These are phyloP conservation scores for Echria macrotheca DNA, from an alignment of 495 filamentous ascomycete species.

Conservation along the genomic window DNA sequence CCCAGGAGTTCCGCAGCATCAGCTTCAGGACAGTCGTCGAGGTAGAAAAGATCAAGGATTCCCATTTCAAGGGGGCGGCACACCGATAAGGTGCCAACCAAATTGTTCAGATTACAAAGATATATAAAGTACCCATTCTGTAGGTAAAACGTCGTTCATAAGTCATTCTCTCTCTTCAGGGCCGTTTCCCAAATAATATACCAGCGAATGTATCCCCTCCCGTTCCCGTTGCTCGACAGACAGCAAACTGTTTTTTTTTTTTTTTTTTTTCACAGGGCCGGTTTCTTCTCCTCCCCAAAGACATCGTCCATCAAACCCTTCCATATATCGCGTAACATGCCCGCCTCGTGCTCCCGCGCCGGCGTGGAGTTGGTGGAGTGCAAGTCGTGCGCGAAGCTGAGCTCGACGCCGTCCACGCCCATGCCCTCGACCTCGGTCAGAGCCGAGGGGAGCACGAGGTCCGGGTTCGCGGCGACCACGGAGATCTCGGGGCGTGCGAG, in stretches of 20 bases:
- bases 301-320: slow-evolving; percentile 44
- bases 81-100: neutral
- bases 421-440: slow-evolving; percentile 43
- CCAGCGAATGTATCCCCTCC: too few species aligned
- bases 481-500: slow-evolving; percentile 30
- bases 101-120: slow-evolving; percentile 6
- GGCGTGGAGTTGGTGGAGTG: too few species aligned
- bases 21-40: too few species aligned
- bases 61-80: too few species aligned
- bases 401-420: slow-evolving; percentile 43
- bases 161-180: too few species aligned
- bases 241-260: neutral
- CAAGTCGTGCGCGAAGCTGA: slow-evolving; percentile 38
- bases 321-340: slow-evolving; percentile 42
- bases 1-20: too few species aligned
- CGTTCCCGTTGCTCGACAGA: neutral
- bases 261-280: neutral
- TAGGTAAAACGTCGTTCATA: too few species aligned
- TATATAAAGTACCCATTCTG: neutral
- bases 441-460: slow-evolving; percentile 34
- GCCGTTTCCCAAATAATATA: too few species aligned
- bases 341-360: slow-evolving; percentile 18
- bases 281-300: slow-evolving; percentile 19
- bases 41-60: too few species aligned
- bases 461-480: slow-evolving; percentile 42